A percentile compares a stretch with the other conserved stretches of the same genome.
phyloP scores from a whole-genome alignment of 163 green algal genomes.

The Smithsoniella earleae region DNA sequence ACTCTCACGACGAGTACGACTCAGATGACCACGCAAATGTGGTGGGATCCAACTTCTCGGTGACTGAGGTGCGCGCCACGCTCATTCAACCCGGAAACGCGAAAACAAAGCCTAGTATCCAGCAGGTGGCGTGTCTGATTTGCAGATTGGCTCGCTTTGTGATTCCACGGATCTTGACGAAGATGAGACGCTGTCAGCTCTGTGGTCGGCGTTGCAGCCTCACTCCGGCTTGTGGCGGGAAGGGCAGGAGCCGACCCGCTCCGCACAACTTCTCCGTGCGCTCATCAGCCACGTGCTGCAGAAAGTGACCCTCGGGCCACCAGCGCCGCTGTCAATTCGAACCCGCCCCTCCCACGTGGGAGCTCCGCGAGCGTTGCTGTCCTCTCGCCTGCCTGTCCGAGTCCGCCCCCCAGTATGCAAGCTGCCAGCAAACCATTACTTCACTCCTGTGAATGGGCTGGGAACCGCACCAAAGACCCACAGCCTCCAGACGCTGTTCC shows the following conservation, averaged over 20 bases:
- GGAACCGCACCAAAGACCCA: too few relatives aligned
- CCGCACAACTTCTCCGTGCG: background rate
- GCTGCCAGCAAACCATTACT: too few relatives aligned
- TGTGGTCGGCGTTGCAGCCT: background rate
- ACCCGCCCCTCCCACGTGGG: too few relatives aligned
- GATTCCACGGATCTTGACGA: constrained; percentile 2
- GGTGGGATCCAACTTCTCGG: constrained; percentile 4
- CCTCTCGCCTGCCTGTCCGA: too few relatives aligned
- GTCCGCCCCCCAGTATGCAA: too few relatives aligned
- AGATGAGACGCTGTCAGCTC: background rate
- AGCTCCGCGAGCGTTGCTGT: too few relatives aligned
- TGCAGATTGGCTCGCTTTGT: constrained; percentile 11
- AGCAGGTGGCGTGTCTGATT: too few relatives aligned
- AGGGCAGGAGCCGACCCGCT: background rate
- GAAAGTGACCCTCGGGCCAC: too few relatives aligned
- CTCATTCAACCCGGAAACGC: background rate
- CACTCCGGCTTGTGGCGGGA: background rate
- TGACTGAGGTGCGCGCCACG: background rate
- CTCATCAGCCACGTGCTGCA: background rate
- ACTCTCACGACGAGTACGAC: constrained; percentile 9
- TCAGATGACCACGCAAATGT: background rate
- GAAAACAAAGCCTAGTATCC: background rate
- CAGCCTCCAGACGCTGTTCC: too few relatives aligned
- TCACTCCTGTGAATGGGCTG: too few relatives aligned
- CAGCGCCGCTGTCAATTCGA: too few relatives aligned